Evolutionary conservation across 805 yeast species (phyloP).

Genomic region (Grigorovia jiainica): DNA sequence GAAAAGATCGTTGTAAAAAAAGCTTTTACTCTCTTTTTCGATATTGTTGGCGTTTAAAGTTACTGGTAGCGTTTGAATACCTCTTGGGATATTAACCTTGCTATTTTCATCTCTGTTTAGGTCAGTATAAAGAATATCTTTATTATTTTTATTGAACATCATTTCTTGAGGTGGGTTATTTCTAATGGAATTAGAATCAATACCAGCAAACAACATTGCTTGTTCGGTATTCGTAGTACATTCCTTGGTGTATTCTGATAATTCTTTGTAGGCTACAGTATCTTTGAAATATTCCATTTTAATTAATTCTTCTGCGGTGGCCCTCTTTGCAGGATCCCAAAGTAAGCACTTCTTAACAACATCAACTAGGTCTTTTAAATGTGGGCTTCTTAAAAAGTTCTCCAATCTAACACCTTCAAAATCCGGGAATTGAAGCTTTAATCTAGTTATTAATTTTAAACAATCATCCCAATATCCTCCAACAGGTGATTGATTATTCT

Average conservation of each 20-base stretch:
- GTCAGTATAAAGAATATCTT: neutral
- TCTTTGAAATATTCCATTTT: slow-evolving; percentile 45
- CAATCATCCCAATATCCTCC: slow-evolving; percentile 77
- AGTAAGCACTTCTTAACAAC: slow-evolving; percentile 40
- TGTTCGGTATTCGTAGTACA: slow-evolving; percentile 14
- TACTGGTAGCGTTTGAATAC: too few species aligned
- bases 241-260: slow-evolving; percentile 1
- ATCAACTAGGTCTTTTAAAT: slow-evolving; percentile 30
- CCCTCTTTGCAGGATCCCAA: slow-evolving; percentile 74
- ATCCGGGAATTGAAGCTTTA: slow-evolving; percentile 51
- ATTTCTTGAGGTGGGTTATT: neutral
- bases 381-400: slow-evolving; percentile 37
- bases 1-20: too few species aligned
- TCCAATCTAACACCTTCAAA: slow-evolving; percentile 42
- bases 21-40: too few species aligned
- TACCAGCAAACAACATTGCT: slow-evolving; percentile 20
- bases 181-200: slow-evolving; percentile 5
- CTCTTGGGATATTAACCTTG: too few species aligned
- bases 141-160: neutral
- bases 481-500: slow-evolving; percentile 31
- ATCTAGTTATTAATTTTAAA: slow-evolving; percentile 36
- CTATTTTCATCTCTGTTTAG: neutral
- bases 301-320: slow-evolving; percentile 40
- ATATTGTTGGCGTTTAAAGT: too few species aligned
- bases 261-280: slow-evolving; percentile 23